These are phyloP conservation scores for Penicillium sp. DNA, from an alignment of 2,329 filamentous ascomycete genomes.

Conservation along the genomic window DNA sequence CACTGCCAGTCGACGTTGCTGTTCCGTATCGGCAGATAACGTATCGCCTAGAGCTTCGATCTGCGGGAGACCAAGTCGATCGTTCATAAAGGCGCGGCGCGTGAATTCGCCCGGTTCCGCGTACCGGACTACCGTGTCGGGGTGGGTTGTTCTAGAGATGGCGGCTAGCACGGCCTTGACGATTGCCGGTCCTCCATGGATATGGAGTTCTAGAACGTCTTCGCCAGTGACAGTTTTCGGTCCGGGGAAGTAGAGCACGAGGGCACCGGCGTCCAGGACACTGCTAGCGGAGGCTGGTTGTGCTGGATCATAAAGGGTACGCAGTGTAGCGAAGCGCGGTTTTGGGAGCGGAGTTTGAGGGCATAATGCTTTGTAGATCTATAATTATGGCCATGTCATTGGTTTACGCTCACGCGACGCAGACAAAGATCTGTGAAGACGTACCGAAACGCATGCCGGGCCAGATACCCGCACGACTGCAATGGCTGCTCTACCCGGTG, in stretches of 20 bases:
- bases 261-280: conserved; percentile 70
- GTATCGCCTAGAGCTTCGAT: conserved; percentile 65
- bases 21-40: conserved; percentile 73
- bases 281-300: conserved; percentile 37
- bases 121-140: conserved; percentile 62
- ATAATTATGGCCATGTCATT: conserved; percentile 13
- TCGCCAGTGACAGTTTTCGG: conserved; percentile 88
- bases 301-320: conserved; percentile 66
- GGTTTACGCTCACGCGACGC: not conserved
- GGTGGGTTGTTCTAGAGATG: conserved; percentile 53
- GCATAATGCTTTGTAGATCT: conserved; percentile 66
- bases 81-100: conserved; percentile 82
- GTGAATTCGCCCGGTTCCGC: conserved; percentile 97
- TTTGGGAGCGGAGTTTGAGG: conserved; percentile 54
- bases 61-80: conserved; percentile 81
- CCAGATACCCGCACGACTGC: conserved; percentile 88
- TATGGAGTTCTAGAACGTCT: conserved; percentile 85
- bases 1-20: conserved; percentile 84
- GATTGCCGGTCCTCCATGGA: conserved; percentile 89
- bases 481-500: conserved; percentile 81
- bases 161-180: conserved; percentile 81
- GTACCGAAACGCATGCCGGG: conserved; percentile 66
- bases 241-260: conserved; percentile 78
- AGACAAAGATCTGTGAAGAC: not conserved
- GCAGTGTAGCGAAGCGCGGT: conserved; percentile 66